Evolutionary conservation across 257 asterid genomes (phyloP), one percentile per base, ranked within the genome.

Genomic region (Solanum phureja): DNA sequence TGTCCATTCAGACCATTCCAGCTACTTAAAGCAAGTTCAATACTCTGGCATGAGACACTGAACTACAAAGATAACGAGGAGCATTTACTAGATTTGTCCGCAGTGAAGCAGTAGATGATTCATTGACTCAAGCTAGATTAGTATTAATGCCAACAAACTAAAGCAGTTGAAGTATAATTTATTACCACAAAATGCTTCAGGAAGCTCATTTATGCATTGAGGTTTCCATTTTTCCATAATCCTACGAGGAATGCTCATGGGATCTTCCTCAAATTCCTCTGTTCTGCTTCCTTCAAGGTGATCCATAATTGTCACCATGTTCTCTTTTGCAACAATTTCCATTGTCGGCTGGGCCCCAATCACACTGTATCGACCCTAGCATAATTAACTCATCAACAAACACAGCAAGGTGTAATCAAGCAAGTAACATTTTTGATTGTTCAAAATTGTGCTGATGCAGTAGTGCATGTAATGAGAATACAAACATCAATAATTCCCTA

Each of bases 341-440:
- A 96, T 94, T 8, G 97, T 90, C 37, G 99, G 99, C 90, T 95
- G 99, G 90, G 99, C 97, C 87, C 99, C 98, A 92, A 96, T 86
- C 72, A 96, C 97, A 91, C 99, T 96, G 88, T 90, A 96, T 56
- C 99, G 92, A 74, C 99, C 99, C 99, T 96, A 92, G 87, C 90
- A 93, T 46, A 87, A 88, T 87, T 87, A 68, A 88, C 73, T 89
- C 86, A 83, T 77, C 76, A 89, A 90, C 74, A 90, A 88, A 86
- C 88, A 89, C 83, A 87, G 87, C 84, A 89, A 83, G 40, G 71
- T 10, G 73, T 38, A 83, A 52, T 16, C 58, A 86, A 46, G 27
- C 46, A 71, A 84, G 88, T 60, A 46, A 76, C 44, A 29, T 38
- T 33, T 29, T 79, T 71, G 24, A 56, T 79, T 66, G 49, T 56